Percentiles rank a stretch among this genome's conserved stretches.
Conservation (phyloP, 208 protist species). For the Porcisia hertigi region DNA sequence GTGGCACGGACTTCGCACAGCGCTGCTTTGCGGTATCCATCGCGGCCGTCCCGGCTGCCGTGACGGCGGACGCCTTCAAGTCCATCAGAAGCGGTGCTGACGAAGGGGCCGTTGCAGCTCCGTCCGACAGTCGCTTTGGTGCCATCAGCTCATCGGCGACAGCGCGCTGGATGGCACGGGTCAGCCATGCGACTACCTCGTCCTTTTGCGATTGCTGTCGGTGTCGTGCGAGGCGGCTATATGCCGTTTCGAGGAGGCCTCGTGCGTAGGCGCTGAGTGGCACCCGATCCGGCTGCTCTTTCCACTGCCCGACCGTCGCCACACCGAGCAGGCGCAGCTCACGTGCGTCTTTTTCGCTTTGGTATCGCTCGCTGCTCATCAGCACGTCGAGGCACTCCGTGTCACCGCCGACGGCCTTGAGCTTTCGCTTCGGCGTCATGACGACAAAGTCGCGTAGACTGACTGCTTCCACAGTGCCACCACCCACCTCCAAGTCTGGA, state of each 20-base stretch:
- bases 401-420: slow-evolving; percentile 50
- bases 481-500: slow-evolving; percentile 32
- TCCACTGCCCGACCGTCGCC: slow-evolving; percentile 69
- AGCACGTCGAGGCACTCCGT: slow-evolving; percentile 61
- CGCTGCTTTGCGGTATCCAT: neutral
- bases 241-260: slow-evolving; percentile 64
- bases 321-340: slow-evolving; percentile 68
- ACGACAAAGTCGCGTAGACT: slow-evolving; percentile 66
- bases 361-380: slow-evolving; percentile 58
- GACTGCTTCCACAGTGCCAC: slow-evolving; percentile 59
- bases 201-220: slow-evolving; percentile 47
- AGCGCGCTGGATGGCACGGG: slow-evolving; percentile 72
- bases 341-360: slow-evolving; percentile 65
- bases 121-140: slow-evolving; percentile 13
- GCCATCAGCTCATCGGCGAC: slow-evolving; percentile 76
- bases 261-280: slow-evolving; percentile 65
- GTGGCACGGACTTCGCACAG: neutral
- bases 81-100: slow-evolving; percentile 5
- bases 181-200: slow-evolving; percentile 81
- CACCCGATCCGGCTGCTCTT: slow-evolving; percentile 69
- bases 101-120: neutral
- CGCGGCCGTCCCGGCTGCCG: slow-evolving; percentile 14
- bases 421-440: slow-evolving; percentile 67
- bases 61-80: slow-evolving; percentile 3
- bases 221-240: slow-evolving; percentile 27